A percentile compares a stretch with the other conserved stretches of the same genome.
phyloP scores from a whole-genome alignment of 2,329 filamentous ascomycete species.

The Hirsutella minnesotensis region DNA sequence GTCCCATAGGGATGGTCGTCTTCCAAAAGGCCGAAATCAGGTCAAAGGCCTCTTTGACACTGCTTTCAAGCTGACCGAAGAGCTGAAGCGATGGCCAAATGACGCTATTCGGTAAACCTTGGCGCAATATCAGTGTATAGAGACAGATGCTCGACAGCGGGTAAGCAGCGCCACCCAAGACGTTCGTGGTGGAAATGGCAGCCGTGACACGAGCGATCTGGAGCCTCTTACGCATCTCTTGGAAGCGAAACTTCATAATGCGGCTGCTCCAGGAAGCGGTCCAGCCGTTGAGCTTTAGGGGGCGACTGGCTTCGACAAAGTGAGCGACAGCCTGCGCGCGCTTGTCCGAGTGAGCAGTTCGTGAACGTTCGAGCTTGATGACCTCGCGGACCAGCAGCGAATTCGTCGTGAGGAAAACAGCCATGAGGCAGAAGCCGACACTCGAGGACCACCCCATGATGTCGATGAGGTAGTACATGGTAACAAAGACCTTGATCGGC shows the following conservation, averaged over 20 bases:
- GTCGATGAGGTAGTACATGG: conserved; percentile 49
- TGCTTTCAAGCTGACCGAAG: conserved; percentile 63
- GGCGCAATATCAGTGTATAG: conserved; percentile 60
- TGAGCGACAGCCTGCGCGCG: conserved; percentile 74
- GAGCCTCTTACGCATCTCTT: conserved; percentile 24
- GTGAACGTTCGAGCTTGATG: conserved; percentile 55
- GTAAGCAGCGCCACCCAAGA: conserved; percentile 60
- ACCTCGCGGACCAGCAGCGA: conserved; percentile 53
- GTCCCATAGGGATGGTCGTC: conserved; percentile 67
- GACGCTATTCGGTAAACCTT: conserved; percentile 62
- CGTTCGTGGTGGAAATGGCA: conserved; percentile 56
- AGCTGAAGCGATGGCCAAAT: conserved; percentile 80
- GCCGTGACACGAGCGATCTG: conserved; percentile 22
- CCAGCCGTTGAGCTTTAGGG: conserved; percentile 34
- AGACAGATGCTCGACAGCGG: conserved; percentile 73
- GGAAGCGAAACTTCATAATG: conserved; percentile 21
- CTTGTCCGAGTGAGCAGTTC: conserved; percentile 63
- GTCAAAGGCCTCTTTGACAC: conserved; percentile 61
- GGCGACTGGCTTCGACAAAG: conserved; percentile 76
- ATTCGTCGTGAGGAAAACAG: conserved; percentile 59
- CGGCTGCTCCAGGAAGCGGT: conserved; percentile 23
- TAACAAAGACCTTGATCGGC: conserved; percentile 65
- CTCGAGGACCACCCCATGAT: conserved; percentile 73
- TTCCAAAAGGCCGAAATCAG: conserved; percentile 70
- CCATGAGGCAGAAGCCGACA: conserved; percentile 57